Percentiles rank a stretch among this genome's conserved stretches.
These are phyloP conservation scores for Acer campestre DNA, from an alignment of 345 rosid genomes.

Conservation along the genomic window DNA sequence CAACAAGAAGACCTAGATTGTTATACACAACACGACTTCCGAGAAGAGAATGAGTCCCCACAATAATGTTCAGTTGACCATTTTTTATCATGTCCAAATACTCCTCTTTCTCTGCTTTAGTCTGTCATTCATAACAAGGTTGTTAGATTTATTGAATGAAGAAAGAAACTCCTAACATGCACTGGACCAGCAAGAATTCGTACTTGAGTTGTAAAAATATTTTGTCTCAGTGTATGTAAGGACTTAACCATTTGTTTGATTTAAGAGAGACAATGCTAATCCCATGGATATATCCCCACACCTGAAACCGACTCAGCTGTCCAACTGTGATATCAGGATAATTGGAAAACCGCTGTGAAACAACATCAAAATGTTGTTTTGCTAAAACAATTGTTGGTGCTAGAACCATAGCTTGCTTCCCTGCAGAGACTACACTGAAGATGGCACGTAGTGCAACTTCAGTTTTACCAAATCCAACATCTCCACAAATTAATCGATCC, in stretches of 20 bases:
- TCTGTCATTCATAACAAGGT: conserved; percentile 50
- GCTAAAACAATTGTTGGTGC: conserved; percentile 96
- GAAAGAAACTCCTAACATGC: not conserved
- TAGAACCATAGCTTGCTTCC: conserved; percentile 96
- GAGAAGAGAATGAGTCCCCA: conserved; percentile 97
- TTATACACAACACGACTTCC: conserved; percentile 90
- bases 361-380: conserved; percentile 90
- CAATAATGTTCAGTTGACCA: conserved; percentile 77
- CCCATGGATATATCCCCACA: conserved; percentile 28
- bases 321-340: conserved; percentile 70
- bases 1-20: conserved; percentile 95
- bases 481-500: conserved; percentile 96
- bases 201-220: not conserved
- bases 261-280: conserved; percentile 9
- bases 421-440: conserved; percentile 79
- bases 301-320: conserved; percentile 96
- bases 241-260: conserved; percentile 1
- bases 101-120: conserved; percentile 78
- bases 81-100: conserved; percentile 68
- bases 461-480: conserved; percentile 98
- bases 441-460: conserved; percentile 96
- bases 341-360: conserved; percentile 72
- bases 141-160: conserved; percentile 13
- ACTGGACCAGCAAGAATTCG: not conserved
- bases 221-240: not conserved